These are phyloP conservation scores for Pseudozyma flocculosa DNA, from an alignment of 1,284 basidiomycete genomes.

Conservation along the genomic window DNA sequence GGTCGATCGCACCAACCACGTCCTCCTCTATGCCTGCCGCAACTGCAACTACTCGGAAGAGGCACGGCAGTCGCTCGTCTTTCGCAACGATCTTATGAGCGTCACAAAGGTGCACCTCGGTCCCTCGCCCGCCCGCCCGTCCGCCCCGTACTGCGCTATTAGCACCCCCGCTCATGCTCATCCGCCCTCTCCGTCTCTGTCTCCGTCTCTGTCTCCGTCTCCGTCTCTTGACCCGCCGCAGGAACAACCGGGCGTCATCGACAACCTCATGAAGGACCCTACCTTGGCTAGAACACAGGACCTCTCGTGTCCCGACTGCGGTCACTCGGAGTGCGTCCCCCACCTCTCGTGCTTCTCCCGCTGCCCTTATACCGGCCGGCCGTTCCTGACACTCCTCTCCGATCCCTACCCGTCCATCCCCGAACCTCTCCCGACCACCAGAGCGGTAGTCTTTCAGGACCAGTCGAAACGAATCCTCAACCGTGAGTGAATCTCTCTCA, in stretches of 20 bases:
- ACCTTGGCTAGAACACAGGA: slow-evolving; percentile 65
- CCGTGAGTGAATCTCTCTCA: slow-evolving; percentile 11
- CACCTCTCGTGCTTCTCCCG: neutral
- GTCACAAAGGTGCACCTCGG: slow-evolving; percentile 87
- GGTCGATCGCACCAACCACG: slow-evolving; percentile 75
- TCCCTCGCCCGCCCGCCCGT: too few species aligned
- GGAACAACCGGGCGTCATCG: slow-evolving; percentile 90
- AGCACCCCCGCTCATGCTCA: too few species aligned
- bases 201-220: too few species aligned
- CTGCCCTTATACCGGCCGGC: too few species aligned
- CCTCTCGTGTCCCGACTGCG: slow-evolving; percentile 50
- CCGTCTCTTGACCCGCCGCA: too few species aligned
- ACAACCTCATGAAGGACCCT: slow-evolving; percentile 84
- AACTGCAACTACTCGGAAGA: slow-evolving; percentile 88
- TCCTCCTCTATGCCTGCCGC: slow-evolving; percentile 88
- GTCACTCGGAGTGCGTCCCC: slow-evolving; percentile 33
- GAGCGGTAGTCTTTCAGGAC: slow-evolving; percentile 54
- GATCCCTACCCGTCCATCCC: too few species aligned
- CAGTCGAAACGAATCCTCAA: slow-evolving; percentile 55
- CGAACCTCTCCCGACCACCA: too few species aligned
- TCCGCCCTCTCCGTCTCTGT: too few species aligned
- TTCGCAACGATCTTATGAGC: slow-evolving; percentile 88
- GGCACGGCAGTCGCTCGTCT: slow-evolving; percentile 83
- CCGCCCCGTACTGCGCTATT: too few species aligned
- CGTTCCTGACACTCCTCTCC: too few species aligned